phyloP scores from a whole-genome alignment of 2,329 filamentous ascomycete genomes.

The Ophiocordyceps camponoti-floridani region DNA sequence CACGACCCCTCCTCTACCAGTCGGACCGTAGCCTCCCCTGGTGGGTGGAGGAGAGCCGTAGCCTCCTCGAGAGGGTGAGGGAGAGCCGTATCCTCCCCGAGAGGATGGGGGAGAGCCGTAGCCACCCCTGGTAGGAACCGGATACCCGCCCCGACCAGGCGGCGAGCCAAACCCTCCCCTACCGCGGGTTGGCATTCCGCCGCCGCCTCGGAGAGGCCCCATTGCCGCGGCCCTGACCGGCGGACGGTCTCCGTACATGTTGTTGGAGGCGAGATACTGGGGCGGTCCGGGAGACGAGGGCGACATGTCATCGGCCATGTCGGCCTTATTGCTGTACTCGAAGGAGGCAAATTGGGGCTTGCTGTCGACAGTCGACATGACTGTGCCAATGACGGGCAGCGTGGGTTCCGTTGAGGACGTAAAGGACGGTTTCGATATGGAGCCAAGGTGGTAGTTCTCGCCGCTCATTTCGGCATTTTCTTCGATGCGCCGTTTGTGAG shows the following conservation, averaged over 20 bases:
- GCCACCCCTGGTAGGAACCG: slow-evolving; percentile 19
- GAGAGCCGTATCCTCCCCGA: slow-evolving; percentile 18
- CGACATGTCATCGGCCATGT: slow-evolving; percentile 44
- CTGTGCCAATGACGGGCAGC: slow-evolving; percentile 36
- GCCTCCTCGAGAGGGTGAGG: background rate
- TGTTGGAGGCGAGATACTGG: slow-evolving; percentile 5
- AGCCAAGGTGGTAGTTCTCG: slow-evolving; percentile 68
- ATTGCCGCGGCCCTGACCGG: slow-evolving; percentile 32
- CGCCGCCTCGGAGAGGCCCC: slow-evolving; percentile 17
- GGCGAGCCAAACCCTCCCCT: slow-evolving; percentile 24
- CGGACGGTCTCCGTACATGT: slow-evolving; percentile 25
- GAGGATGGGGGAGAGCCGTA: slow-evolving; percentile 11
- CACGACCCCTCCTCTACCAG: slow-evolving; percentile 17
- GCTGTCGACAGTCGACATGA: slow-evolving; percentile 21
- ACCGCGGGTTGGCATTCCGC: slow-evolving; percentile 20
- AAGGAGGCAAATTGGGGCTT: slow-evolving; percentile 43
- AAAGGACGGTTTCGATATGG: slow-evolving; percentile 28
- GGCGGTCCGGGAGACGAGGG: background rate
- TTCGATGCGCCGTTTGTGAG: slow-evolving; percentile 77
- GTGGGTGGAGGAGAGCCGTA: slow-evolving; percentile 8
- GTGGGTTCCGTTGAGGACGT: slow-evolving; percentile 34
- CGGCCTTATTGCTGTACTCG: slow-evolving; percentile 46
- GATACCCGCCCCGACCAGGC: background rate
- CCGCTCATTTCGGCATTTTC: slow-evolving; percentile 97
- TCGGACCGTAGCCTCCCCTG: slow-evolving; percentile 20